phyloP scores from a whole-genome alignment of 352 stramenopile genomes.

The Thraustotheca clavata region DNA sequence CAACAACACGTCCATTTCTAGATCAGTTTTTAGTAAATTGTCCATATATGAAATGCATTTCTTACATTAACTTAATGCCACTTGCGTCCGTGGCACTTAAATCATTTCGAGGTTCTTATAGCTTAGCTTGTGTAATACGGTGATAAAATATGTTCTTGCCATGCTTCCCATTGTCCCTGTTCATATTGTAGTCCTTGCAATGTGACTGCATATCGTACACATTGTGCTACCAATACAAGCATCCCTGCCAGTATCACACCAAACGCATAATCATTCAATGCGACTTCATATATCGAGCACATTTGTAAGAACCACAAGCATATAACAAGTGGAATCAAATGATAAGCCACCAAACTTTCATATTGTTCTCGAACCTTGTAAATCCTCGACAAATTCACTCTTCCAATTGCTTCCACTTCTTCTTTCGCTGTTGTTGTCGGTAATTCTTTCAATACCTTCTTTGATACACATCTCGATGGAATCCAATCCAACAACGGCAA shows the following conservation, averaged over 20 bases:
- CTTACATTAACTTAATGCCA: too few relatives aligned
- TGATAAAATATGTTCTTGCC: neutral
- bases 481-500: neutral
- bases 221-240: neutral
- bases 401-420: neutral
- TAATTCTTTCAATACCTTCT: too few relatives aligned
- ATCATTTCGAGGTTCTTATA: too few relatives aligned
- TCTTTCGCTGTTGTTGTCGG: neutral
- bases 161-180: slow-evolving; percentile 1
- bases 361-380: neutral
- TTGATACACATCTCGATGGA: neutral
- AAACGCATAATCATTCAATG: neutral
- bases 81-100: too few relatives aligned
- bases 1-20: too few relatives aligned
- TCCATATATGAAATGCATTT: too few relatives aligned
- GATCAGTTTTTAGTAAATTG: too few relatives aligned
- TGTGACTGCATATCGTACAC: neutral
- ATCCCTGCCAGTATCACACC: neutral
- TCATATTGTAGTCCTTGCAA: neutral
- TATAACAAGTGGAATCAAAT: neutral
- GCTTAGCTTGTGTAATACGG: neutral
- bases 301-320: neutral
- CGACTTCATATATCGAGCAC: neutral
- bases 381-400: neutral
- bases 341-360: neutral